phyloP scores from a whole-genome alignment of 2,329 filamentous ascomycete species.

The Alternaria angustiovoidea region DNA sequence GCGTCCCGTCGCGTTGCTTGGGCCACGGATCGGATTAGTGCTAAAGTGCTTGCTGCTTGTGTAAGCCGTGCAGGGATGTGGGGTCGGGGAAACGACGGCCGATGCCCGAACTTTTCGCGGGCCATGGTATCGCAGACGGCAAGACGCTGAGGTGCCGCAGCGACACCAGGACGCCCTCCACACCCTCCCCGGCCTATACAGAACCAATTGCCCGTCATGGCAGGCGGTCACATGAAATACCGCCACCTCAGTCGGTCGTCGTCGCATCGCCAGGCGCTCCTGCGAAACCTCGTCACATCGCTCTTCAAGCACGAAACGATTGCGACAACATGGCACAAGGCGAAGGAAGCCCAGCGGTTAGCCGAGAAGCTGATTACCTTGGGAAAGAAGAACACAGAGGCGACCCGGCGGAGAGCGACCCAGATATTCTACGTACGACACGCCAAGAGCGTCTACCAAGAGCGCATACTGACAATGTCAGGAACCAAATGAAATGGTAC shows the following conservation, averaged over 20 bases:
- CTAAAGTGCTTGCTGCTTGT: constrained; percentile 33
- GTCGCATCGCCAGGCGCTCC: constrained; percentile 86
- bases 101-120: constrained; percentile 38
- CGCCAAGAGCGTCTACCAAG: constrained; percentile 11
- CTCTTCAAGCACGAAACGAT: constrained; percentile 94
- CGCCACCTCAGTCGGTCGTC: constrained; percentile 87
- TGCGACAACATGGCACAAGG: constrained; percentile 93
- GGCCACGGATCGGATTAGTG: constrained; percentile 23
- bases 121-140: constrained; percentile 2
- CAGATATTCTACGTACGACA: constrained; percentile 83
- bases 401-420: constrained; percentile 76
- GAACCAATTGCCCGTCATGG: constrained; percentile 65
- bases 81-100: constrained; percentile 29
- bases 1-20: constrained; percentile 31
- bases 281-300: constrained; percentile 95
- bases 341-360: constrained; percentile 92
- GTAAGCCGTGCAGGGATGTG: constrained; percentile 11
- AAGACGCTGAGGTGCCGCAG: constrained; percentile 9
- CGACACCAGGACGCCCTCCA: constrained; percentile 12
- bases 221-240: constrained; percentile 85
- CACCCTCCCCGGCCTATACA: constrained; percentile 10
- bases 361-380: constrained; percentile 95
- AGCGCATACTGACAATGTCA: constrained; percentile 46
- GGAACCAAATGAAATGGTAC: constrained; percentile 74
- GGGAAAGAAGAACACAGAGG: constrained; percentile 91